phyloP scores from a whole-genome alignment of 345 rosid species.

The Eucalyptus caleyi region DNA sequence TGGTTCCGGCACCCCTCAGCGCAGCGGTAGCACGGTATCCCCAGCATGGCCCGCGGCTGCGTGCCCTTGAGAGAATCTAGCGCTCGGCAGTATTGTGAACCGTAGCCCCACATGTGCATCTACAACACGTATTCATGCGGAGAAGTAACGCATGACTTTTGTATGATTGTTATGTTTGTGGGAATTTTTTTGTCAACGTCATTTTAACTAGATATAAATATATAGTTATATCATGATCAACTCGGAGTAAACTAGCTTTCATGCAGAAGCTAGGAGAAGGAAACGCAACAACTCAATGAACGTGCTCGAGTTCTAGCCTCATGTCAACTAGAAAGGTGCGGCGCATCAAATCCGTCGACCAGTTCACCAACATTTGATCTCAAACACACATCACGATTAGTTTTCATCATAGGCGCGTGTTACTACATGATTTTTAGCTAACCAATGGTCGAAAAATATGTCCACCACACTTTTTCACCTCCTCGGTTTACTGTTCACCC shows the following conservation, averaged over 20 bases:
- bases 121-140: background rate
- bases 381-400: background rate
- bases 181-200: background rate
- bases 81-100: conserved; percentile 67
- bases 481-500: no score
- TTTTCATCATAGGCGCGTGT: background rate
- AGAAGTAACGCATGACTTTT: background rate
- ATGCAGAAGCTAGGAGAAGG: background rate
- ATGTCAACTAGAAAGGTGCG: background rate
- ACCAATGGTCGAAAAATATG: background rate
- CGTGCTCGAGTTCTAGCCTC: background rate
- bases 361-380: background rate
- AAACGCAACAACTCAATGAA: background rate
- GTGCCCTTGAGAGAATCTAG: conserved; percentile 64
- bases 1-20: conserved; percentile 66
- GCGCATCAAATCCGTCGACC: background rate
- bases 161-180: background rate
- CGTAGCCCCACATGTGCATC: conserved; percentile 99
- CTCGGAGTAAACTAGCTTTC: background rate
- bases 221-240: background rate
- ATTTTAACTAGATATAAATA: background rate
- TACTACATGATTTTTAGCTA: background rate
- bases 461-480: no score
- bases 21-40: conserved; percentile 76
- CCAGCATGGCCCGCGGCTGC: conserved; percentile 56